Percentiles rank a stretch among this genome's conserved stretches.
Evolutionary conservation across 306 rosid species (phyloP).

Genomic region (Fagus sylvatica): DNA sequence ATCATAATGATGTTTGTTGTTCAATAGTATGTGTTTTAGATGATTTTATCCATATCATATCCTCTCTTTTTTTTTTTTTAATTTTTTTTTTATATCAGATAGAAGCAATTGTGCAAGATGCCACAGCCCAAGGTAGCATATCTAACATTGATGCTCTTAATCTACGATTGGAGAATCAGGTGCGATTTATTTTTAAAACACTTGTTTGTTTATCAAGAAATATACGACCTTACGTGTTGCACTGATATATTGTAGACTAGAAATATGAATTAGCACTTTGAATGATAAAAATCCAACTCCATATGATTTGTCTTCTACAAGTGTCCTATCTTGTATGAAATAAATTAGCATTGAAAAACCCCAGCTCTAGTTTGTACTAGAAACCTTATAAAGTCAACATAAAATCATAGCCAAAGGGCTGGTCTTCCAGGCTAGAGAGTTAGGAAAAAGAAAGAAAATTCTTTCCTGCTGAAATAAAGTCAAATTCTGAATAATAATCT

Average conservation of each 20-base stretch:
- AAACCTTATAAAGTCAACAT: background rate
- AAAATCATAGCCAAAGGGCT: background rate
- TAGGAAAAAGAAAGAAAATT: background rate
- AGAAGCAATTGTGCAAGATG: constrained; percentile 84
- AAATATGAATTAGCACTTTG: background rate
- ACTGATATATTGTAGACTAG: background rate
- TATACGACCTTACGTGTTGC: background rate
- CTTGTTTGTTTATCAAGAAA: background rate
- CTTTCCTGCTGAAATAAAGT: background rate
- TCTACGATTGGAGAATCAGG: constrained; percentile 83
- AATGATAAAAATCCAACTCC: background rate
- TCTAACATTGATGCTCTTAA: constrained; percentile 71
- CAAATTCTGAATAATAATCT: background rate
- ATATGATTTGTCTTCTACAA: too few species aligned
- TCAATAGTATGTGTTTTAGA: constrained; percentile 10
- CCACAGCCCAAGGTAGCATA: constrained; percentile 66
- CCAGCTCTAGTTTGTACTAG: background rate
- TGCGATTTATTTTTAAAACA: constrained; percentile 18
- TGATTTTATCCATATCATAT: background rate
- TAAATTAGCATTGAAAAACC: background rate
- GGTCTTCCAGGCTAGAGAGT: background rate
- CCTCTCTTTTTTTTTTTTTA: constrained; percentile 23
- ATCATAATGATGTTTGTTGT: constrained; percentile 22
- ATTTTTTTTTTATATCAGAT: constrained; percentile 45
- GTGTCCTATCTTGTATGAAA: background rate